Conservation (phyloP, 345 rosid species). For the Hibiscus syriacus region DNA sequence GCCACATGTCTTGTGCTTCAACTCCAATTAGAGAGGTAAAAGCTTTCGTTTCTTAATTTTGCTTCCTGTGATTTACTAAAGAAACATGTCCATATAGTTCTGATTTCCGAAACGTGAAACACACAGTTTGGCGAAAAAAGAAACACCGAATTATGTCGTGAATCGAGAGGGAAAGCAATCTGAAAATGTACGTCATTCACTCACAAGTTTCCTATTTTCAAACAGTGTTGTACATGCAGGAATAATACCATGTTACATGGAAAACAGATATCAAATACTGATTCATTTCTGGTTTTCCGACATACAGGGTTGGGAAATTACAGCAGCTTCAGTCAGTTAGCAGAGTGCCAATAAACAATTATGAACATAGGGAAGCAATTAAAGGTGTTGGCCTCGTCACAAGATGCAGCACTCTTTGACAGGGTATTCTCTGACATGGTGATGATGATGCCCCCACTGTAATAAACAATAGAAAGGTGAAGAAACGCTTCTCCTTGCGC, state of each 20-base stretch:
- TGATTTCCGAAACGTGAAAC: constrained; percentile 12
- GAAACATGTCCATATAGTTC: background rate
- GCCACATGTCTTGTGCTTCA: constrained; percentile 90
- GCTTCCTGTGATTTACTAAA: background rate
- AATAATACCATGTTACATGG: background rate
- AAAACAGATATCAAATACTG: background rate
- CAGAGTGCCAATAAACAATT: constrained; percentile 85
- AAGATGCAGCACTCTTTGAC: constrained; percentile 31
- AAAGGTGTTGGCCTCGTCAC: constrained; percentile 66
- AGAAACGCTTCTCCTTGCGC: constrained; percentile 40
- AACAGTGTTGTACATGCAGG: background rate
- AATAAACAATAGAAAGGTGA: constrained; percentile 20
- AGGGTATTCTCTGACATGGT: constrained; percentile 23
- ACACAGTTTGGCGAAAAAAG: constrained; percentile 53
- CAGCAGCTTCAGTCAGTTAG: constrained; percentile 62
- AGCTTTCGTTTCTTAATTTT: background rate
- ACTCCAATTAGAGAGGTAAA: constrained; percentile 76
- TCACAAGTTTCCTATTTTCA: background rate
- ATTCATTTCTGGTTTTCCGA: constrained; percentile 1
- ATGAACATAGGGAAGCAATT: constrained; percentile 64
- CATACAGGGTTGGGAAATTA: constrained; percentile 56
- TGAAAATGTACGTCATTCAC: constrained; percentile 44
- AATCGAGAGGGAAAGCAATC: constrained; percentile 40
- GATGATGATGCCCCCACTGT: constrained; percentile 18
- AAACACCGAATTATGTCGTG: constrained; percentile 22